Evolutionary conservation across 306 rosid species (phyloP).

Genomic region (Crotalaria pallida): DNA sequence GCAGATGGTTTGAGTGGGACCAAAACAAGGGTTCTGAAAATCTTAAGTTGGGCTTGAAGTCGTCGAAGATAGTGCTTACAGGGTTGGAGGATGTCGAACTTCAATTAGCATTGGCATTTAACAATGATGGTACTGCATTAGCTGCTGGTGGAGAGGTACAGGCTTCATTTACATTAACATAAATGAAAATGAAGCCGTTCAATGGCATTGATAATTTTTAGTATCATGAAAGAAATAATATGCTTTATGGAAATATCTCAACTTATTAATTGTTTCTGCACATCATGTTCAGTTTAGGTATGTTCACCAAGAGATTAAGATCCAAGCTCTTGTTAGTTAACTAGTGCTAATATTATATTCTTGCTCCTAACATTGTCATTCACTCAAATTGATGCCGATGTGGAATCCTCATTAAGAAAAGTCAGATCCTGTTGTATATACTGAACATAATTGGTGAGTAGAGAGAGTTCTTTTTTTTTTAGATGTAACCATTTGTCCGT

Average conservation of each 20-base stretch:
- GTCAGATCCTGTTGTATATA: background rate
- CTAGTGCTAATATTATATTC: background rate
- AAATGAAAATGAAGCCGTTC: background rate
- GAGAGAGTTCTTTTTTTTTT: background rate
- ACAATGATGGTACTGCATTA: constrained; percentile 60
- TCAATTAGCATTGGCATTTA: constrained; percentile 77
- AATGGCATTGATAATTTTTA: constrained; percentile 4
- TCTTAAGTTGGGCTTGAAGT: constrained; percentile 41
- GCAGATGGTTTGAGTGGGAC: constrained; percentile 75
- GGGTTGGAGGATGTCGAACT: constrained; percentile 62
- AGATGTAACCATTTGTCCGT: constrained; percentile 8
- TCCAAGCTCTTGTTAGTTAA: background rate
- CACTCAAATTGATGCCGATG: background rate
- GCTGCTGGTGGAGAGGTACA: constrained; percentile 90
- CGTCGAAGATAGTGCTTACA: constrained; percentile 43
- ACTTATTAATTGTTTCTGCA: background rate
- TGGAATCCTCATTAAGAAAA: background rate
- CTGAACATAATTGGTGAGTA: background rate
- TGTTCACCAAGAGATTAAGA: background rate
- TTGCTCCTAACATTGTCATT: background rate
- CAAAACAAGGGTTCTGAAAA: constrained; percentile 29
- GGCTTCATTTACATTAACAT: constrained; percentile 14
- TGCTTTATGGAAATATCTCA: background rate
- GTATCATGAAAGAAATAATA: background rate
- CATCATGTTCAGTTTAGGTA: constrained; percentile 5